Percentiles rank a stretch among this genome's conserved stretches.
Evolutionary conservation across 345 rosid genomes (phyloP).

Genomic region (Limnanthes douglasii): DNA sequence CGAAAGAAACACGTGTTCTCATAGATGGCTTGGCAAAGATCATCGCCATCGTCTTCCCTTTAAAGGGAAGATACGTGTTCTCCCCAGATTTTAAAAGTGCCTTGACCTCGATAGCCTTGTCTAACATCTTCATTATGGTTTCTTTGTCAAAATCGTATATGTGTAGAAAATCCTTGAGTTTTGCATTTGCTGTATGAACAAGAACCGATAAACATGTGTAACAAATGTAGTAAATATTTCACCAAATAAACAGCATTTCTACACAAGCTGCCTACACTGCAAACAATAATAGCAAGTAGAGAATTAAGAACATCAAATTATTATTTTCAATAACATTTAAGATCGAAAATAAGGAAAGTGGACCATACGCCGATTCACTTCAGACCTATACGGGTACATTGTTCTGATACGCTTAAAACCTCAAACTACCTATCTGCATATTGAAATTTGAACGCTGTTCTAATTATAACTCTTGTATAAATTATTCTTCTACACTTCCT

Average conservation of each 20-base stretch:
- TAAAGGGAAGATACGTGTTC: conserved; percentile 56
- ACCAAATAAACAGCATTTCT: neutral
- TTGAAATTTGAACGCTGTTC: too few species aligned
- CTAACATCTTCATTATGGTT: conserved; percentile 52
- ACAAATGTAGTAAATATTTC: too few species aligned
- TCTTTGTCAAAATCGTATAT: conserved; percentile 77
- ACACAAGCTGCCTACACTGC: neutral
- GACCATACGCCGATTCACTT: neutral
- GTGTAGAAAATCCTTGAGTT: conserved; percentile 59
- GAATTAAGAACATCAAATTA: too few species aligned
- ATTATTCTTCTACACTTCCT: neutral
- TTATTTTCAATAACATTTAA: too few species aligned
- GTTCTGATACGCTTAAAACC: too few species aligned
- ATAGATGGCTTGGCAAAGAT: conserved; percentile 95
- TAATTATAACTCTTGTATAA: neutral
- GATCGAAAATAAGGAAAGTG: neutral
- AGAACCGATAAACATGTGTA: neutral
- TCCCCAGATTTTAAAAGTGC: conserved; percentile 80
- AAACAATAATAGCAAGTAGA: neutral
- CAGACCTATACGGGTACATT: too few species aligned
- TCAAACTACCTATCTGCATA: too few species aligned
- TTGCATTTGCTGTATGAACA: conserved; percentile 25
- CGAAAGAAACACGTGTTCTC: conserved; percentile 95
- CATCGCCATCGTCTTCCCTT: conserved; percentile 94
- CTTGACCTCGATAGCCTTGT: conserved; percentile 71